Evolutionary conservation across 805 yeast genomes (phyloP).

Genomic region (Zygosaccharomyces siamensis): DNA sequence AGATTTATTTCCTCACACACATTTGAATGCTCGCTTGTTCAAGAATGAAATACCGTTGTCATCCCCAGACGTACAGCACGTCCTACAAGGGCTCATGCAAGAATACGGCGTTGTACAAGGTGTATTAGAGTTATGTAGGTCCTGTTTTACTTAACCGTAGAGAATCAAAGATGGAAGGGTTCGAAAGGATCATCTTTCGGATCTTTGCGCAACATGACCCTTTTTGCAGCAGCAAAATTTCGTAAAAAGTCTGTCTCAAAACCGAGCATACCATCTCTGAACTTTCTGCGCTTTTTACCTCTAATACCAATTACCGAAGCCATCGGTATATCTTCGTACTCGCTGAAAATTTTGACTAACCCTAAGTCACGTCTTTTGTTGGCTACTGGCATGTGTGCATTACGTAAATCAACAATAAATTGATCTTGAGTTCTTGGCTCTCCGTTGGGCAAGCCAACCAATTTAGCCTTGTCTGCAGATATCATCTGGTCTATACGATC

Average conservation of each 20-base stretch:
- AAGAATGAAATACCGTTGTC: conserved; percentile 2
- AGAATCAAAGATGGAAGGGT: conserved; percentile 1
- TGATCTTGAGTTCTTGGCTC: conserved; percentile 22
- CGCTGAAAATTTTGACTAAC: conserved; percentile 31
- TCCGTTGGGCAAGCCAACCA: conserved; percentile 7
- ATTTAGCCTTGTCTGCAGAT: conserved; percentile 13
- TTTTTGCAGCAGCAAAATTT: conserved; percentile 25
- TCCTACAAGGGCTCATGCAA: conserved; percentile 17
- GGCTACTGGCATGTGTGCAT: conserved; percentile 20
- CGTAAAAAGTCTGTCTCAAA: conserved; percentile 33
- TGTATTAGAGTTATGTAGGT: conserved; percentile 13
- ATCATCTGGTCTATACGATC: conserved; percentile 16
- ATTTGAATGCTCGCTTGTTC: conserved; percentile 1
- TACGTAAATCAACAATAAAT: conserved; percentile 20
- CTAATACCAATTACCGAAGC: conserved; percentile 36
- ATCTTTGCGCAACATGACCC: conserved; percentile 13
- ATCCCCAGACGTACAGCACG: conserved; percentile 7
- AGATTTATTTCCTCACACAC: conserved; percentile 6
- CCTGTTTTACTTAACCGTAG: conserved; percentile 10
- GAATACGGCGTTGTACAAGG: conserved; percentile 25
- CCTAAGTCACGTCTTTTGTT: conserved; percentile 31
- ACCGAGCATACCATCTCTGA: conserved; percentile 30
- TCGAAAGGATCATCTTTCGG: neutral
- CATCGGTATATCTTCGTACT: conserved; percentile 34
- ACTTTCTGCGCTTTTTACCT: conserved; percentile 35